Evolutionary conservation across 2,329 filamentous ascomycete species (phyloP).

Genomic region (Coniochaeta sp.): DNA sequence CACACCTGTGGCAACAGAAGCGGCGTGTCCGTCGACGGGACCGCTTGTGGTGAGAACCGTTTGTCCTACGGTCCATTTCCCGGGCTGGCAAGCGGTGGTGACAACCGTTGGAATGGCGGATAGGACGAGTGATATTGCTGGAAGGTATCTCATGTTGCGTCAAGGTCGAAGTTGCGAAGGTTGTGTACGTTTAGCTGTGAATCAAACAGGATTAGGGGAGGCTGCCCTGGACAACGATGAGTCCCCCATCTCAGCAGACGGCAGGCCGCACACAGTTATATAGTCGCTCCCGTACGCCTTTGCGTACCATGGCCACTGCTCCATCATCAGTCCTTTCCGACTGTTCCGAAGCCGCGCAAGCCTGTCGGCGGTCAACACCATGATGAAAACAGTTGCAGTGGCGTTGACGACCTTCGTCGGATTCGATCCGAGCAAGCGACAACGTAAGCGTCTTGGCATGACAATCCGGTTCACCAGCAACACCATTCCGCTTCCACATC

Average conservation of each 20-base stretch:
- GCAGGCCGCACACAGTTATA: no score
- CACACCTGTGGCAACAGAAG: conserved; percentile 20
- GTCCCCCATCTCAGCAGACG: no score
- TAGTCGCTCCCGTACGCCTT: no score
- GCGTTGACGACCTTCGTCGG: background rate
- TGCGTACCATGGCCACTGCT: background rate
- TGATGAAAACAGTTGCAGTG: no score
- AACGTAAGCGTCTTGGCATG: background rate
- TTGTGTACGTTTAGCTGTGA: no score
- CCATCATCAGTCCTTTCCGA: no score
- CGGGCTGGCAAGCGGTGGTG: background rate
- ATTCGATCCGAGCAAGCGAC: background rate
- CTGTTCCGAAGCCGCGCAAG: background rate
- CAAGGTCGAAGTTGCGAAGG: background rate
- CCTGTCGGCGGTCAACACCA: background rate
- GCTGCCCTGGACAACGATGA: no score
- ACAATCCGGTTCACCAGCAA: no score
- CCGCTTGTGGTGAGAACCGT: conserved; percentile 25
- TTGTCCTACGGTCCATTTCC: conserved; percentile 8
- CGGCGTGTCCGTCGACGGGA: conserved; percentile 23
- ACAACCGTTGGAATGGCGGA: background rate
- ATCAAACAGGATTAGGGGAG: no score
- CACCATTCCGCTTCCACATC: no score
- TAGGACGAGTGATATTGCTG: background rate
- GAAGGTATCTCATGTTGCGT: background rate